Evolutionary conservation across 2,329 filamentous ascomycete species (phyloP).

Genomic region (Alternaria postmessia): DNA sequence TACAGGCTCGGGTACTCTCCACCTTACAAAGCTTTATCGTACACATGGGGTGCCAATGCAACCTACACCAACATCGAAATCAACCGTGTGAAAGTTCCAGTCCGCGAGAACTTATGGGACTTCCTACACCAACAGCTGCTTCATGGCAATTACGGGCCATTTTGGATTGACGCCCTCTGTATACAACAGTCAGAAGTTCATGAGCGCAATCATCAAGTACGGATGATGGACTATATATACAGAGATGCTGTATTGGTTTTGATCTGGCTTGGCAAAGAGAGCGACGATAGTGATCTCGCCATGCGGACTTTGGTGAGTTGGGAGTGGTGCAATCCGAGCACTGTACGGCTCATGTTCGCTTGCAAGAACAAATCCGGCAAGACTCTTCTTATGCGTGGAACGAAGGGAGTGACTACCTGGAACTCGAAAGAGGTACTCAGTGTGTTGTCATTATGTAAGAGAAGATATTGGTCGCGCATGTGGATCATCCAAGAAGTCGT

Average conservation of each 20-base stretch:
- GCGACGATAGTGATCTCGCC: neutral
- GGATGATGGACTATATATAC: conserved; percentile 8
- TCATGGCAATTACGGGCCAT: neutral
- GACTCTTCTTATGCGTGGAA: neutral
- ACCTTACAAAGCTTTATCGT: neutral
- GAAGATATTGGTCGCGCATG: neutral
- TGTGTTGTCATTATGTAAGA: neutral
- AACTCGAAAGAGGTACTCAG: neutral
- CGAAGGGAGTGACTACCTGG: neutral
- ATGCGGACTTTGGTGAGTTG: neutral
- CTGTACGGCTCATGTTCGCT: neutral
- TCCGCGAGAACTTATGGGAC: neutral
- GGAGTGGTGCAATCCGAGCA: neutral
- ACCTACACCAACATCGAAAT: neutral
- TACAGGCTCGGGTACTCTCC: neutral
- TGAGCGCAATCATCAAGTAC: conserved; percentile 23
- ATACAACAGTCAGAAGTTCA: conserved; percentile 24
- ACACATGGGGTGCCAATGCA: neutral
- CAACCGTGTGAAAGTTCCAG: neutral
- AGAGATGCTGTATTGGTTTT: neutral
- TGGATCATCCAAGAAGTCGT: conserved; percentile 3
- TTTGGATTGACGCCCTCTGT: conserved; percentile 37
- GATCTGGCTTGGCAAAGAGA: neutral
- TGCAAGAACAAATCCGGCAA: neutral
- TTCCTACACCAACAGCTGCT: neutral